These are phyloP conservation scores for Monilinia vaccinii-corymbosi DNA, from an alignment of 2,329 filamentous ascomycete genomes.

Conservation along the genomic window DNA sequence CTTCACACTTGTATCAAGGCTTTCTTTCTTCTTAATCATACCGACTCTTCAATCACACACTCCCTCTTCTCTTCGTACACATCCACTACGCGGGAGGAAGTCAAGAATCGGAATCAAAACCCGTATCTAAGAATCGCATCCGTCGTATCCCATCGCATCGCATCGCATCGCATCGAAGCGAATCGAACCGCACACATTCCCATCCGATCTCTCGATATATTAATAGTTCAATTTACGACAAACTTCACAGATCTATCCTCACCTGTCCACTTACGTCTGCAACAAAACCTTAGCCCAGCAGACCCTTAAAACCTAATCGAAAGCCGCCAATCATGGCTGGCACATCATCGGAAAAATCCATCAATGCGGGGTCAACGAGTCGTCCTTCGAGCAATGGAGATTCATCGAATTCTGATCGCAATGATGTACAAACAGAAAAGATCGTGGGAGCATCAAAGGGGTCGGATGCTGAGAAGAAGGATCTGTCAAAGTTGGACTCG, in stretches of 20 bases:
- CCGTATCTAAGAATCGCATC: no score
- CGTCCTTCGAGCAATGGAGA: constrained; percentile 17
- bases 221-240: no score
- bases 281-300: neutral
- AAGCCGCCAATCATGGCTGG: constrained; percentile 25
- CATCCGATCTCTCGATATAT: neutral
- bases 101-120: no score
- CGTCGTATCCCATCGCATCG: no score
- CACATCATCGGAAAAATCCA: constrained; percentile 22
- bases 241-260: neutral
- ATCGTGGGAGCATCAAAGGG: constrained; percentile 44
- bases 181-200: no score
- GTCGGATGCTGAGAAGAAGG: constrained; percentile 48
- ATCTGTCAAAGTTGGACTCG: constrained; percentile 36
- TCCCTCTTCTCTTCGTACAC: no score
- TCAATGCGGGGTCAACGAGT: constrained; percentile 15
- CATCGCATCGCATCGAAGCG: neutral
- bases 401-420: constrained; percentile 18
- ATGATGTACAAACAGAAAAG: constrained; percentile 16
- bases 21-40: no score
- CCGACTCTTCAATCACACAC: no score
- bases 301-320: neutral
- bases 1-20: no score
- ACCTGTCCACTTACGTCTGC: neutral
- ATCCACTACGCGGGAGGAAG: no score